Base-by-base conservation (phyloP, 73 alveolate genomes). In the Tetrahymena elliotti region DNA sequence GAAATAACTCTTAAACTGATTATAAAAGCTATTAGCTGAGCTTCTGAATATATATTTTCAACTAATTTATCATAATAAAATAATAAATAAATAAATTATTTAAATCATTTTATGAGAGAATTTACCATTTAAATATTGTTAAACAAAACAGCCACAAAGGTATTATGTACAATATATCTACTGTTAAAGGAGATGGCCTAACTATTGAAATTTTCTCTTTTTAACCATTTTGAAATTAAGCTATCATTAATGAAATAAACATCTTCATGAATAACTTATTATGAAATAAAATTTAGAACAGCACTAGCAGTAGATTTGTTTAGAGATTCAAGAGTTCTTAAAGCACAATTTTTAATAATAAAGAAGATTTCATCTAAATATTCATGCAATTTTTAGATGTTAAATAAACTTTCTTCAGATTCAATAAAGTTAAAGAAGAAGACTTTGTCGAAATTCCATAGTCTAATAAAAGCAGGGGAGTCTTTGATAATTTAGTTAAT, bases 381-480 rank as follows among this genome's bases (percentile, higher is more conserved):
- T 68, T 68, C 88, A 68, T 68, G 88, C 22, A 68, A 68, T 31
- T 68, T 68, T 31, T 68, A 24, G n/a, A 68, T 68, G 20, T 68
- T 68, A 36, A 68, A 68, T 31, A 68, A 68, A 68, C 88, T 68
- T 68, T 68, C 88, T 68, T 68, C 88, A 10, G 88, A 68, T 68
- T 68, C 88, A 18, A 68, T 68, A 68, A 68, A 68, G 18, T 68
- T 68, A 31, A 68, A 68, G 88, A 68, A 68, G 88, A 68, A 68
- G 13, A 68, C 88, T 68, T 68, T 68, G 6, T 68, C 88, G 38
- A 68, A 68, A 31, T 68, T 68, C 88, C 88, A 68, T 27, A 68
- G 88, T 68, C 88, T 68, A 31, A 68, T n/a, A 68, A 68, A 68
- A 68, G 88, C 88, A 68, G 88, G 88, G n/a, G 88, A 68, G 88